Evolutionary conservation across 2,329 filamentous ascomycete species (phyloP).

Genomic region (Biscogniauxia sp.): DNA sequence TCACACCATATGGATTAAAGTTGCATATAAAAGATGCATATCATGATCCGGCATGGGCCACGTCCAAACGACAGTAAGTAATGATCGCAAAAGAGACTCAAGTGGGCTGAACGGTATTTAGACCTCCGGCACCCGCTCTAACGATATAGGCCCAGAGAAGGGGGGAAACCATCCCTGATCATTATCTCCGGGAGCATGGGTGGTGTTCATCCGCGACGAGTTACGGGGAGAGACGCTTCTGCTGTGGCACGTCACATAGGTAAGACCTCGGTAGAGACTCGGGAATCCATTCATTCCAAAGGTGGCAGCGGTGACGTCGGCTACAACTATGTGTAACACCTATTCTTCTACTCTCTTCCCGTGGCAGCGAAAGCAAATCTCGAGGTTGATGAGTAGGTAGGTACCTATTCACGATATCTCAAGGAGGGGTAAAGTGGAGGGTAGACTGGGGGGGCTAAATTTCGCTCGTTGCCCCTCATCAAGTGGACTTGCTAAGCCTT

Average conservation of each 20-base stretch:
- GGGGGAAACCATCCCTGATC: background rate
- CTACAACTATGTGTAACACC: background rate
- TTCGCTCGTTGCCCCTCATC: background rate
- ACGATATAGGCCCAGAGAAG: background rate
- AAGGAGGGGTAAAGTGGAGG: background rate
- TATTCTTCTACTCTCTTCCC: background rate
- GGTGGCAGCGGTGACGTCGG: background rate
- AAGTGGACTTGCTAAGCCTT: background rate
- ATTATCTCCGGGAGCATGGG: background rate
- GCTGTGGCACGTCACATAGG: background rate
- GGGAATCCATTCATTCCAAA: background rate
- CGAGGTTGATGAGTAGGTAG: background rate
- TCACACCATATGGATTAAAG: background rate
- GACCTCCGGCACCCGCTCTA: background rate
- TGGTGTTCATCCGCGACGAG: background rate
- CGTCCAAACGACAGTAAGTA: background rate
- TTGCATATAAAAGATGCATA: background rate
- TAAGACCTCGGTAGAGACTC: background rate
- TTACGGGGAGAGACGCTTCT: background rate
- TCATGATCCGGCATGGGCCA: background rate
- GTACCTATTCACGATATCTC: background rate
- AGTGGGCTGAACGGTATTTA: background rate
- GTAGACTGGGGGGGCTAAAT: background rate
- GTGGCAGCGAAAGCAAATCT: background rate
- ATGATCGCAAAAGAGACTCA: background rate